Evolutionary conservation across 2,329 filamentous ascomycete genomes (phyloP).

Genomic region (Ophiostoma himal-ulmi): DNA sequence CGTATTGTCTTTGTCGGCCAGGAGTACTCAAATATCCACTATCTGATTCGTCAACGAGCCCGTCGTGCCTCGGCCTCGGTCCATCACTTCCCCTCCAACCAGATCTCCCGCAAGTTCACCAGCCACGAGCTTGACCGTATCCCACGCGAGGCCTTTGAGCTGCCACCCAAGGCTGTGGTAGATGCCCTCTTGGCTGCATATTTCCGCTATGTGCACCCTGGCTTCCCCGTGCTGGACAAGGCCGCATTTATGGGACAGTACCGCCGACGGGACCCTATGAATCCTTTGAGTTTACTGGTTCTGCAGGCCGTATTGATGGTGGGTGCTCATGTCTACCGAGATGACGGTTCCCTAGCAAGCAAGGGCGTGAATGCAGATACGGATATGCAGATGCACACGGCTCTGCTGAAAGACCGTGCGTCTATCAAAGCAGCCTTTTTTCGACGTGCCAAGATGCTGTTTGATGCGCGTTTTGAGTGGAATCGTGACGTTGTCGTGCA

Average conservation of each 20-base stretch:
- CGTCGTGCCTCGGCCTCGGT: constrained; percentile 27
- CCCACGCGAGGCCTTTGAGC: constrained; percentile 43
- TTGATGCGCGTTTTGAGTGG: constrained; percentile 48
- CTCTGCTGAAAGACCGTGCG: neutral
- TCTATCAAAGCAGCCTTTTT: constrained; percentile 44
- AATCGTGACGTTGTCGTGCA: constrained; percentile 51
- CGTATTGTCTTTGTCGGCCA: constrained; percentile 49
- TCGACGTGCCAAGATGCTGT: constrained; percentile 47
- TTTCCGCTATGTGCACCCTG: constrained; percentile 84
- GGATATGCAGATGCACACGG: neutral
- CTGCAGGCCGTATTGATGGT: constrained; percentile 77
- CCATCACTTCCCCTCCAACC: constrained; percentile 38
- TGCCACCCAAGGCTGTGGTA: constrained; percentile 44
- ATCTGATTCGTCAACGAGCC: constrained; percentile 46
- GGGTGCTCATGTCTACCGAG: constrained; percentile 45
- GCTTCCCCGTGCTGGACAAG: constrained; percentile 83
- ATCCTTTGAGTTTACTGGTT: constrained; percentile 77
- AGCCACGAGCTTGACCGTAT: constrained; percentile 40
- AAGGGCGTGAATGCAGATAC: neutral
- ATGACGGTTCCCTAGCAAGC: constrained; percentile 28
- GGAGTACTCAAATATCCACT: constrained; percentile 51
- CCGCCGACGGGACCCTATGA: constrained; percentile 58
- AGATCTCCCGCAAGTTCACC: constrained; percentile 38
- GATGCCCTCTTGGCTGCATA: constrained; percentile 54
- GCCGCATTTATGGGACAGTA: constrained; percentile 76